Evolutionary conservation across 108 stramenopile species (phyloP).

Genomic region (Aurantiochytrium sp.): DNA sequence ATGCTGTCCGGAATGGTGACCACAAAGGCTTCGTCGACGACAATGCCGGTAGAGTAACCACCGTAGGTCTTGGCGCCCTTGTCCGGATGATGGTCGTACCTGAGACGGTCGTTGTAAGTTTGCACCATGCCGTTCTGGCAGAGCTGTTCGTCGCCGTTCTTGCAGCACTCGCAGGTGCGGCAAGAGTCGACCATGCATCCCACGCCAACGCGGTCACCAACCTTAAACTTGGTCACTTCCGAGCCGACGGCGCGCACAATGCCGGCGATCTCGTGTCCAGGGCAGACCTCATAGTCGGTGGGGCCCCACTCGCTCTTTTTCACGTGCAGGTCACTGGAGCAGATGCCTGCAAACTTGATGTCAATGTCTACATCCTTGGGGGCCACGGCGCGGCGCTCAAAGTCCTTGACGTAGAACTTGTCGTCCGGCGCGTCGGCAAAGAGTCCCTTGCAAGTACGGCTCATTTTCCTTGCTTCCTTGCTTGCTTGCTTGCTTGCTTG

Average conservation of each 20-base stretch:
- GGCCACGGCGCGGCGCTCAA: neutral
- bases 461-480: neutral
- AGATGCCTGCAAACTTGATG: conserved; percentile 53
- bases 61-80: conserved; percentile 36
- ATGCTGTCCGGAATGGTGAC: conserved; percentile 43
- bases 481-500: neutral
- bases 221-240: conserved; percentile 47
- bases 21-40: conserved; percentile 41
- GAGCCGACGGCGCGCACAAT: conserved; percentile 45
- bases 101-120: conserved; percentile 31
- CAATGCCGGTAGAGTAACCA: conserved; percentile 38
- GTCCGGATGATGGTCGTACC: neutral
- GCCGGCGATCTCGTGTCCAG: conserved; percentile 52
- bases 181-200: conserved; percentile 61
- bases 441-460: neutral
- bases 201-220: conserved; percentile 60
- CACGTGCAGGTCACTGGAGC: conserved; percentile 53
- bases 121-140: conserved; percentile 26
- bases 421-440: neutral
- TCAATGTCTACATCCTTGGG: conserved; percentile 27
- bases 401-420: neutral
- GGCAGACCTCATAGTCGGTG: conserved; percentile 8
- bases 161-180: conserved; percentile 46
- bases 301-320: conserved; percentile 27
- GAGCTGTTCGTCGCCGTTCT: conserved; percentile 39